phyloP scores from a whole-genome alignment of 2,329 filamentous ascomycete genomes.

The Colletotrichum acutatum region DNA sequence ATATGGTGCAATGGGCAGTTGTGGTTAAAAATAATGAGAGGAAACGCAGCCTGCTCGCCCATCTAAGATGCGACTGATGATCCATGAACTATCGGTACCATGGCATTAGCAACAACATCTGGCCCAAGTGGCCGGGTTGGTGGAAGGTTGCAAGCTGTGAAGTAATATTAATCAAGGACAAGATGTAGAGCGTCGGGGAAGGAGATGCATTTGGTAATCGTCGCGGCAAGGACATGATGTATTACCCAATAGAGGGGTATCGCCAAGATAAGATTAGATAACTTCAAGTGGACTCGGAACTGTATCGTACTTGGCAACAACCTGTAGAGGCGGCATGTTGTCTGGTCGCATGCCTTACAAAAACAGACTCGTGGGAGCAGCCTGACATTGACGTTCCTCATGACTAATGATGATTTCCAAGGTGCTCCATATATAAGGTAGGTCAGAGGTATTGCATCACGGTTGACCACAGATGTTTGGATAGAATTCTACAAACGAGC shows the following conservation, averaged over 20 bases:
- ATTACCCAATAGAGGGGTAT: conserved; percentile 28
- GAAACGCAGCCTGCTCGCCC: not conserved
- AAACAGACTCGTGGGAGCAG: not conserved
- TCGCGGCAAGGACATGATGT: conserved; percentile 1
- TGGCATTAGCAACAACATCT: too few species aligned
- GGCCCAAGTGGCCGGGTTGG: not conserved
- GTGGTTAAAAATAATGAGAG: too few species aligned
- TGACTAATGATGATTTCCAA: not conserved
- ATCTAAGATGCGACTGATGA: not conserved
- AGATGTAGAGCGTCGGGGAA: conserved; percentile 1
- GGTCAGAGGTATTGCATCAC: not conserved
- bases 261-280: conserved; percentile 34
- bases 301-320: not conserved
- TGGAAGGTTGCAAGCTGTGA: not conserved
- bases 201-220: conserved; percentile 11
- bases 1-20: not conserved
- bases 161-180: conserved; percentile 10
- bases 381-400: not conserved
- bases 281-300: not conserved
- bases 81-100: not conserved
- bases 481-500: not conserved
- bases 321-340: not conserved
- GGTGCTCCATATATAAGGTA: too few species aligned
- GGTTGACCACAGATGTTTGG: not conserved
- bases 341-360: not conserved